These are phyloP conservation scores for Alternaria novae-zelandiae DNA, from an alignment of 2,329 filamentous ascomycete genomes.

Conservation along the genomic window DNA sequence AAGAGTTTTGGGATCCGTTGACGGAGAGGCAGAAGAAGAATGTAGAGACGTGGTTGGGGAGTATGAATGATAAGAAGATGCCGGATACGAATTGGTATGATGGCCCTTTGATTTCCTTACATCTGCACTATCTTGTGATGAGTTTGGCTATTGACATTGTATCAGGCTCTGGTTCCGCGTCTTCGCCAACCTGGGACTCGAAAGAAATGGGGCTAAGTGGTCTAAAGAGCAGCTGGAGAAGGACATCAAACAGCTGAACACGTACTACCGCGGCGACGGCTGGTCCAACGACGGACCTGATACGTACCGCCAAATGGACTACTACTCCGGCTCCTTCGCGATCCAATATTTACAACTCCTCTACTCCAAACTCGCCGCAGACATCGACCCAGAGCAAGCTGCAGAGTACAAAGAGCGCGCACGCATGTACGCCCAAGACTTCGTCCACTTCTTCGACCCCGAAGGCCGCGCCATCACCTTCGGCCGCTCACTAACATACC, in stretches of 20 bases:
- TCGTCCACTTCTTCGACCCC: conserved; percentile 77
- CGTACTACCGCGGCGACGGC: conserved; percentile 80
- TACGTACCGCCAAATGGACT: conserved; percentile 83
- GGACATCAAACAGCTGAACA: conserved; percentile 79
- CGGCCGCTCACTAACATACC: conserved; percentile 77
- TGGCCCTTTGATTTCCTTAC: not conserved
- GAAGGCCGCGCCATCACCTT: conserved; percentile 77
- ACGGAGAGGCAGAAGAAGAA: conserved; percentile 68
- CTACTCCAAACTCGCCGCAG: conserved; percentile 73
- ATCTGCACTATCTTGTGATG: not conserved
- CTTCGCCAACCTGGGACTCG: conserved; percentile 79
- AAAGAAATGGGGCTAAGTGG: conserved; percentile 75
- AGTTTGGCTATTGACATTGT: conserved; percentile 18
- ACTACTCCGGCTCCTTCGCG: conserved; percentile 82
- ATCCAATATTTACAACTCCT: conserved; percentile 81
- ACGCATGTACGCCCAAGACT: conserved; percentile 70
- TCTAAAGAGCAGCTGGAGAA: conserved; percentile 72
- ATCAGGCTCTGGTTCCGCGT: conserved; percentile 82
- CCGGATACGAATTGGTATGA: conserved; percentile 68
- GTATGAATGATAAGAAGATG: conserved; percentile 79
- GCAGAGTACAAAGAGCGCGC: conserved; percentile 74
- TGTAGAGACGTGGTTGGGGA: conserved; percentile 74
- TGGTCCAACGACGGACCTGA: conserved; percentile 85
- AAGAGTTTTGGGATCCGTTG: conserved; percentile 70
- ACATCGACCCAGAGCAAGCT: conserved; percentile 68